A percentile compares a stretch with the other conserved stretches of the same genome.
Conservation (phyloP, 2,329 filamentous ascomycete genomes). For the Sporothrix luriei region DNA sequence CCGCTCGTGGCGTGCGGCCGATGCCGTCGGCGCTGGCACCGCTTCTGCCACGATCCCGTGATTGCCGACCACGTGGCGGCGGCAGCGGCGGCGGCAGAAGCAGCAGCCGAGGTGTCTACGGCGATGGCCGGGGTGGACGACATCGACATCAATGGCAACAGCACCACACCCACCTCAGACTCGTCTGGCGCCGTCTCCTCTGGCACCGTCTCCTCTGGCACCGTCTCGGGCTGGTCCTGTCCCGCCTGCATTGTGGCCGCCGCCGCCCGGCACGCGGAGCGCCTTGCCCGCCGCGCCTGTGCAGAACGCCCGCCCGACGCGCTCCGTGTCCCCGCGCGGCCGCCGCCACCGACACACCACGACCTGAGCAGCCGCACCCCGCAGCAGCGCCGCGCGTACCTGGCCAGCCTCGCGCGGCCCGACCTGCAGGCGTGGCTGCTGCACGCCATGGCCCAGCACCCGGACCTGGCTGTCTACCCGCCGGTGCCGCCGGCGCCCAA, state of each 20-base stretch:
- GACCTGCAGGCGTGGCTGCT: constrained; percentile 67
- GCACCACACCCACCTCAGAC: background rate
- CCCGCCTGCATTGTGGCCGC: background rate
- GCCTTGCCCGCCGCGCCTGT: background rate
- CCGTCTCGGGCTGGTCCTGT: background rate
- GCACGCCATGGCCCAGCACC: constrained; percentile 61
- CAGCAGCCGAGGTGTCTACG: constrained; percentile 44
- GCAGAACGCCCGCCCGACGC: background rate
- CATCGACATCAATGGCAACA: constrained; percentile 49
- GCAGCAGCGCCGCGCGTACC: constrained; percentile 62
- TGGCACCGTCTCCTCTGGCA: no score
- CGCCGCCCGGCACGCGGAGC: background rate
- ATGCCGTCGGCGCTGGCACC: constrained; percentile 79
- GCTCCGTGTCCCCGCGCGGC: background rate
- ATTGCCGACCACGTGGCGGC: constrained; percentile 61
- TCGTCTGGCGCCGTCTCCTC: background rate
- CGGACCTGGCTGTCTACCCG: constrained; percentile 67
- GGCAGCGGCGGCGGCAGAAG: constrained; percentile 47
- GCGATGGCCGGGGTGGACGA: constrained; percentile 58
- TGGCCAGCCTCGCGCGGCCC: constrained; percentile 61
- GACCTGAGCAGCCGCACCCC: constrained; percentile 42
- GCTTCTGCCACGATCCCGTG: constrained; percentile 75
- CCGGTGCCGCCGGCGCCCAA: background rate
- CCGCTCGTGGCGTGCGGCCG: constrained; percentile 85
- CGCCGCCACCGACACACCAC: background rate